Base-by-base conservation (phyloP, 768 basidiomycete species). In the Amanita muscaria region DNA sequence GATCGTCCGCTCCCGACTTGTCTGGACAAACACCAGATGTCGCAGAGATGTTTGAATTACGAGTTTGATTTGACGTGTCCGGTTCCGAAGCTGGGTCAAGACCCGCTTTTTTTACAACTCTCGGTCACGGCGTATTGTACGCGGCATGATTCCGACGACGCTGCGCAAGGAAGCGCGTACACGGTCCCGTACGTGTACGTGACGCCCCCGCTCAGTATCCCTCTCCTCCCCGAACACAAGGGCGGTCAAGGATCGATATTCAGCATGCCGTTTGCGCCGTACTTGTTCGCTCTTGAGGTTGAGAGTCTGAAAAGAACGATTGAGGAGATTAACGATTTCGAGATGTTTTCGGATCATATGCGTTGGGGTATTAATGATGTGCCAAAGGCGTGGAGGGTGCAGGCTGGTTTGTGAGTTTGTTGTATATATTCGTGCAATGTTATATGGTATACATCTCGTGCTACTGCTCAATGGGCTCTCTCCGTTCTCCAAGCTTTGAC, bases 401-500 rank as follows among this genome's bases (percentile, higher is more conserved):
- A n/a, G n/a, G n/a, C n/a, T n/a, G n/a, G n/a, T n/a, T n/a, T n/a
- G n/a, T n/a, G n/a, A n/a, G n/a, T n/a, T n/a, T n/a, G n/a, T n/a
- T n/a, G n/a, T n/a, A n/a, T n/a, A n/a, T n/a, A n/a, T n/a, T n/a
- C n/a, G n/a, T n/a, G n/a, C n/a, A n/a, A n/a, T n/a, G n/a, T n/a
- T n/a, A n/a, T n/a, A n/a, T n/a, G n/a, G n/a, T n/a, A n/a, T n/a
- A n/a, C n/a, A n/a, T n/a, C n/a, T n/a, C n/a, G n/a, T n/a, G n/a
- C n/a, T n/a, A n/a, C n/a, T n/a, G n/a, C n/a, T n/a, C n/a, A n/a
- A n/a, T n/a, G n/a, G n/a, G n/a, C n/a, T n/a, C n/a, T n/a, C n/a
- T 70, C 60, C 46, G 55, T 59, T 45, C 67, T 67, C 84, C 85
- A 89, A 0, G 73, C 75, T 31, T 68, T 56, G n/a, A 86, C 41